Conservation (phyloP, 2,329 filamentous ascomycete genomes). For the Corynespora cassiicola region DNA sequence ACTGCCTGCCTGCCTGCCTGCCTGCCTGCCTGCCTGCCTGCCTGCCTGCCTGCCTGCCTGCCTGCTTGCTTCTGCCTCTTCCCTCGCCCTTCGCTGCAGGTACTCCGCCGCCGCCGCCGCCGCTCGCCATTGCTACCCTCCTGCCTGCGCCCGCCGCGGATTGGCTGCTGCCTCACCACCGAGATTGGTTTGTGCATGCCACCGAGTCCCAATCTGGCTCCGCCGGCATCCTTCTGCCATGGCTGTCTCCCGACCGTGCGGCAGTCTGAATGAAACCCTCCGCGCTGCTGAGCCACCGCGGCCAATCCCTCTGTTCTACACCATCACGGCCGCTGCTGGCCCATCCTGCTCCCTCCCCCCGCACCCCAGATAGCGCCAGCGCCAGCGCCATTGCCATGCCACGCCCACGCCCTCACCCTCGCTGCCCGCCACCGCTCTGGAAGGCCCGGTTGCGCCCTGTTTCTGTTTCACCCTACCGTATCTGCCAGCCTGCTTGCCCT, state of each 20-base stretch:
- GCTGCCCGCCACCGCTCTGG: conserved; percentile 2
- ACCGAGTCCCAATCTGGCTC: conserved; percentile 7
- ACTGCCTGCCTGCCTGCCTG: too few relatives aligned
- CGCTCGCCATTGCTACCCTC: too few relatives aligned
- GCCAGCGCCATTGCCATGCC: background rate
- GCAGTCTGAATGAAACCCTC: conserved; percentile 7
- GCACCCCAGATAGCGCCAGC: too few relatives aligned
- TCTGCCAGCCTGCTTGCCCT: too few relatives aligned
- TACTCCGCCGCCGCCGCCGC: too few relatives aligned
- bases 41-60: too few relatives aligned
- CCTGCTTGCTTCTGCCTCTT: too few relatives aligned
- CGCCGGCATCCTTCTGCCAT: conserved; percentile 6
- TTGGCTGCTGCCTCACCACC: conserved; percentile 12
- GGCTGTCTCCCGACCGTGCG: conserved; percentile 6
- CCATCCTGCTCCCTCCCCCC: too few relatives aligned
- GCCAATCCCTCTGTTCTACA: conserved; percentile 10
- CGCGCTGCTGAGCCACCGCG: conserved; percentile 7
- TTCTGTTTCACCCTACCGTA: background rate
- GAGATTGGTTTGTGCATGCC: conserved; percentile 13
- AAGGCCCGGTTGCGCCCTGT: background rate
- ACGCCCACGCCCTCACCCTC: background rate
- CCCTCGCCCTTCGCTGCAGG: too few relatives aligned
- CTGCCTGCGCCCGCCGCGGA: too few relatives aligned
- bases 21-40: too few relatives aligned
- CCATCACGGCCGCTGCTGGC: conserved; percentile 9